Evolutionary conservation across 1,284 basidiomycete species (phyloP), one percentile per base, ranked within the genome.

Genomic region (Papiliotrema fonsecae): DNA sequence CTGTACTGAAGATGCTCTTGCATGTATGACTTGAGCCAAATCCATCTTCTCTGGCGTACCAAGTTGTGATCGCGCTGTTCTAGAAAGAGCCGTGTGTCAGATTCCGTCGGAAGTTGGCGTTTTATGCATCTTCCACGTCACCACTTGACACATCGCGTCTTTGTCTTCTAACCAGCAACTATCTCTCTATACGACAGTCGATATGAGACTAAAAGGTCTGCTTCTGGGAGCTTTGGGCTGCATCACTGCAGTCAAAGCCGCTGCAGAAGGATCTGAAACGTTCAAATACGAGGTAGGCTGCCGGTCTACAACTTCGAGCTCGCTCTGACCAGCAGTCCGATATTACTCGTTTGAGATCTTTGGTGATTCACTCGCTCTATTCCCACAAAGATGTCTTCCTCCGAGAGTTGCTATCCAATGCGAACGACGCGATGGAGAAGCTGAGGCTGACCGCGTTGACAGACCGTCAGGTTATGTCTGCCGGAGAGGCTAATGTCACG

Each of bases 371-470:
- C 76, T 72, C 68, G 26, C 55, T 70, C 11, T 75, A 64, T 63
- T 73, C 67, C 39, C 65, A 67, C 60, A 89, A 88, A 61, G 92
- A 94, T 52, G 85, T 96, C 42, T 97, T 94, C 72, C 80, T 97
- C 44, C 87, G 92, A 38, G 92, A 97, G 74, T 77, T 96, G 41
- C 81, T 96, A 51, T 94, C 90, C 11, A 97, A 97, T 67, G 85
- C 90, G 28, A 94, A 94, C 69, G 92, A 97, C 70, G 92, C 93
- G 1, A 77, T 96, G 35, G 92, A 97, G 71, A 97, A 96, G 72
- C 80, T 93, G 41, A 85, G 92, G 24, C 76, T 96, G 31, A 84
- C 82, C 24, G 78, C 87, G 13, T 77, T 97, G 55, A 92, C 81
- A n/a, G 85, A 93, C 68, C 84, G 83, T 62, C 74, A 71, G 22